These are phyloP conservation scores for Balamuthia mandrillaris DNA, from an alignment of 208 protist genomes.

Conservation along the genomic window DNA sequence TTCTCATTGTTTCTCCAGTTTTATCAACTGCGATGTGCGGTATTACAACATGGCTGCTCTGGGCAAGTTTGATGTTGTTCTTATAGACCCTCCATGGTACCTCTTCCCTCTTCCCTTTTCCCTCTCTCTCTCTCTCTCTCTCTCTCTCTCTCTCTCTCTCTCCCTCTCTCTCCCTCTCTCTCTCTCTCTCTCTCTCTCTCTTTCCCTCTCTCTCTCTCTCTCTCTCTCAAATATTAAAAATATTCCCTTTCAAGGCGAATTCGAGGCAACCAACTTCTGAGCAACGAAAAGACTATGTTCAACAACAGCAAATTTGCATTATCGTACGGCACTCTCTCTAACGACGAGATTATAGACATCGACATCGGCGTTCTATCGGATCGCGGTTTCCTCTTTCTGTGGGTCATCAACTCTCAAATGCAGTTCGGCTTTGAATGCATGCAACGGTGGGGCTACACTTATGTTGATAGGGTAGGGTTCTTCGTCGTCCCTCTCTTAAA, in stretches of 20 bases:
- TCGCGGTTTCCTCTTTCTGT: constrained; percentile 55
- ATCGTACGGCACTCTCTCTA: constrained; percentile 45
- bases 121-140: too few species aligned
- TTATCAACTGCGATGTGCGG: constrained; percentile 27
- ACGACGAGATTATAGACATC: constrained; percentile 57
- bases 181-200: too few species aligned
- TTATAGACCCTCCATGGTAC: constrained; percentile 61
- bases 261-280: constrained; percentile 26
- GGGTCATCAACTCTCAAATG: constrained; percentile 54
- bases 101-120: neutral
- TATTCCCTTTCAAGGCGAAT: too few species aligned
- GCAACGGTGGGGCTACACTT: constrained; percentile 60
- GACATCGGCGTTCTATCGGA: constrained; percentile 46
- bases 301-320: constrained; percentile 32
- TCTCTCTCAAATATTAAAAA: too few species aligned
- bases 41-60: constrained; percentile 37
- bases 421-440: constrained; percentile 51
- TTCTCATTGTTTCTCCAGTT: neutral
- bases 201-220: too few species aligned
- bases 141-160: too few species aligned
- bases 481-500: neutral
- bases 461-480: neutral
- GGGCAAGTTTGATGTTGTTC: constrained; percentile 60
- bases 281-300: constrained; percentile 46
- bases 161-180: too few species aligned